Evolutionary conservation across 2,329 filamentous ascomycete species (phyloP).

Genomic region (Trichoderma sp.): DNA sequence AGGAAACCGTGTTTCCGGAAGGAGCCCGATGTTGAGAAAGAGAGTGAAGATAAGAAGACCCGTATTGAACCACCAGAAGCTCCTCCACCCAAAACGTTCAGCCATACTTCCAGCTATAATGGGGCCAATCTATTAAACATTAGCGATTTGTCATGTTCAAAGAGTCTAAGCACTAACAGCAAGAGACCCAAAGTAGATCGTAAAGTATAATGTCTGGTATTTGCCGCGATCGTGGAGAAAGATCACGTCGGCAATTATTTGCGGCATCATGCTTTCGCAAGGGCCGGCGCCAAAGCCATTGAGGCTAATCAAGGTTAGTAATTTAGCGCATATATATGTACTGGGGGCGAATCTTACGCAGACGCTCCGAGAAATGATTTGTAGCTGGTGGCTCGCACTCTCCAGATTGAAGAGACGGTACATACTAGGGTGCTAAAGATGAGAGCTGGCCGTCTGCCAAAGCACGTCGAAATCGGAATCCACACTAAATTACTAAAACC

Average conservation of each 20-base stretch:
- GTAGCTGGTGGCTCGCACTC: slow-evolving; percentile 15
- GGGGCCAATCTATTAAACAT: slow-evolving; percentile 4
- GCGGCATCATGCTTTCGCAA: slow-evolving; percentile 19
- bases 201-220: slow-evolving; percentile 17
- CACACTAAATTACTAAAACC: slow-evolving; percentile 17
- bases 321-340: not conserved
- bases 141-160: not conserved
- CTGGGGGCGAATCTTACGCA: not conserved
- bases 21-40: not conserved
- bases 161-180: not conserved
- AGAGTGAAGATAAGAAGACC: slow-evolving; percentile 15
- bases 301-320: not conserved
- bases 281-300: slow-evolving; percentile 12
- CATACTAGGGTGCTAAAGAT: slow-evolving; percentile 15
- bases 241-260: slow-evolving; percentile 19
- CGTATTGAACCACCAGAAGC: slow-evolving; percentile 18
- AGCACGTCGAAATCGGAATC: slow-evolving; percentile 14
- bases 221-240: slow-evolving; percentile 17
- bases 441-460: slow-evolving; percentile 10
- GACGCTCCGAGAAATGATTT: slow-evolving; percentile 19
- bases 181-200: slow-evolving; percentile 16
- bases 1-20: slow-evolving; percentile 10
- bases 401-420: slow-evolving; percentile 14
- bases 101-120: slow-evolving; percentile 18
- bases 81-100: slow-evolving; percentile 13